Base-by-base conservation (phyloP, 805 yeast genomes). In the Geotrichum ghanense region DNA sequence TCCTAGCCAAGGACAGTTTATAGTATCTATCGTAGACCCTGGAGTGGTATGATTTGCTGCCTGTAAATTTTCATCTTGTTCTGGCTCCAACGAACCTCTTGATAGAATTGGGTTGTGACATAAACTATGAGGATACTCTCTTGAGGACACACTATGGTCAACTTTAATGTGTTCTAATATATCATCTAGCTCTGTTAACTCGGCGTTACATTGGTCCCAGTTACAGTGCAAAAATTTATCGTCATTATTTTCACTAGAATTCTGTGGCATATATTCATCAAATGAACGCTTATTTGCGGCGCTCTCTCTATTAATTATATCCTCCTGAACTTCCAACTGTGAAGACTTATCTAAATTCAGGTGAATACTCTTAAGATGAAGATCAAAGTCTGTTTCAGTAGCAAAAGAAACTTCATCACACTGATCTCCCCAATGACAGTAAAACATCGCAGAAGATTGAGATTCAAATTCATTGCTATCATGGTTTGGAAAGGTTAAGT, bases 1-100 rank as follows among this genome's bases (percentile, higher is more conserved):
- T 48, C 74, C 69, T 43, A 76, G 78, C 94, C 94, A 85, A 58
- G 77, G 74, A 61, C 94, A 84, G 27, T 51, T 51, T 12, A 52
- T 47, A 7, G 43, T 37, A 20, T 47, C 50, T 14, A 44, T 40
- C 3, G 55, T 52, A 21, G 37, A 17, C 17, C 12, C 37, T n/a
- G 16, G 12, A 14, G 17, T 16, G 22, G 19, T 20, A 22, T 14
- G 16, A 45, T n/a, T 25, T 10, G 16, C 48, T 12, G 40, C 2
- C 20, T 19, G 22, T 37, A 24, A 39, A n/a, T n/a, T n/a, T n/a
- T 12, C 26, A n/a, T 22, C 17, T 41, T 24, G 25, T 19, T 17
- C 7, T 16, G 31, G 7, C 16, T 16, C 34, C 43, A 7, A 21
- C 21, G 19, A 26, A 14, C 17, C 44, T 21, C n/a, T 44, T n/a